A percentile compares a stretch with the other conserved stretches of the same genome.
These are phyloP conservation scores for Silene noctiflora DNA, from an alignment of 179 eudicot species.

Conservation along the genomic window DNA sequence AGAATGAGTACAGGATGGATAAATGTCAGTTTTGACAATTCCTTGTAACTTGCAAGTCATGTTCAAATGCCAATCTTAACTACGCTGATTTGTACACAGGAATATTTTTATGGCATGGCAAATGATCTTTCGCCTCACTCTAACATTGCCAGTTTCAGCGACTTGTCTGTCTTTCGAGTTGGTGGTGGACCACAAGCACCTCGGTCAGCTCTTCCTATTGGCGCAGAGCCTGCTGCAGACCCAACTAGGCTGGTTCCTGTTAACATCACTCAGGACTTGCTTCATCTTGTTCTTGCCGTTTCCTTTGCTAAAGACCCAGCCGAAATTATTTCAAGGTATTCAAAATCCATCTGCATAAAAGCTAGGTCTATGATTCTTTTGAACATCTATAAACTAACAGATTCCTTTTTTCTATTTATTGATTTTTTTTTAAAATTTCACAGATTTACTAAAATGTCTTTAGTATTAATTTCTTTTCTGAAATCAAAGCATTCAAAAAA, in stretches of 20 bases:
- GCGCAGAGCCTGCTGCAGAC: conserved; percentile 94
- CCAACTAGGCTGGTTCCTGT: conserved; percentile 77
- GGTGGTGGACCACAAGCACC: conserved; percentile 99
- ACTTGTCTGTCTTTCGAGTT: conserved; percentile 60
- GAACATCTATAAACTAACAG: neutral
- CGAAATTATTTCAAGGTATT: conserved; percentile 74
- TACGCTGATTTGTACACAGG: conserved; percentile 41
- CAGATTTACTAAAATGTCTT: neutral
- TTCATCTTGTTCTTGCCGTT: conserved; percentile 78
- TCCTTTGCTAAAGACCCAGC: conserved; percentile 92
- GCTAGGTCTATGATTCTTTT: neutral
- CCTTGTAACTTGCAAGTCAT: neutral
- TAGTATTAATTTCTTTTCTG: too few species aligned
- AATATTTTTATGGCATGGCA: conserved; percentile 84
- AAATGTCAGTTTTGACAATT: neutral
- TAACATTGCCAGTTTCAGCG: conserved; percentile 65
- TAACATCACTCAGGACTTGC: conserved; percentile 65
- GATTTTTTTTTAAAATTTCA: neutral
- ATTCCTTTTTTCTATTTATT: too few species aligned
- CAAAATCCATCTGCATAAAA: neutral
- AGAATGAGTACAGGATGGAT: too few species aligned
- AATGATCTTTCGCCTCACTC: conserved; percentile 96
- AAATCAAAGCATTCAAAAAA: neutral
- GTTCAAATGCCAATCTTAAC: conserved; percentile 4
- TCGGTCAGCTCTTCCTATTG: conserved; percentile 93